These are phyloP conservation scores for Eutrema japonicum DNA, from an alignment of 345 rosid genomes.

Conservation along the genomic window DNA sequence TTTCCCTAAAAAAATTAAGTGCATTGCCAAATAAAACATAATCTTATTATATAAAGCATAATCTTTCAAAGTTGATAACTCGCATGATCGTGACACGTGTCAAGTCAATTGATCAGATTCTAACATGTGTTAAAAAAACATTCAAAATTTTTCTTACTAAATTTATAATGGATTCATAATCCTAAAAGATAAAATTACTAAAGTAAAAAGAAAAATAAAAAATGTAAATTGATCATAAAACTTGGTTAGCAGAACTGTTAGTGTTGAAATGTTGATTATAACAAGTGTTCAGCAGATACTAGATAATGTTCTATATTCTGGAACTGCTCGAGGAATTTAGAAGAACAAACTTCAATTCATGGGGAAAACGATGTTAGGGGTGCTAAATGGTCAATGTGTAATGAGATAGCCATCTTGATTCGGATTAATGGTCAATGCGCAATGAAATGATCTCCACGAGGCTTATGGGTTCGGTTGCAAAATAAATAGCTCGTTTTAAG, in stretches of 20 bases:
- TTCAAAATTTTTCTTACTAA: too few relatives aligned
- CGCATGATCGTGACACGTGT: too few relatives aligned
- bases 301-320: background rate
- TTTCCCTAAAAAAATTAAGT: too few relatives aligned
- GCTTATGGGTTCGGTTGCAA: background rate
- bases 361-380: background rate
- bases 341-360: background rate
- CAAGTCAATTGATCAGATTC: too few relatives aligned
- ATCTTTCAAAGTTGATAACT: too few relatives aligned
- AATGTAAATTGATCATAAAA: too few relatives aligned
- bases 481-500: background rate
- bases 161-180: too few relatives aligned
- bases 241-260: background rate
- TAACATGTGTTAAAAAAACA: too few relatives aligned
- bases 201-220: too few relatives aligned
- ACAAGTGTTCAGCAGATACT: background rate
- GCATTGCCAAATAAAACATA: too few relatives aligned
- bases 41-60: too few relatives aligned
- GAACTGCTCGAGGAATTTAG: background rate
- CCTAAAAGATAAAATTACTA: too few relatives aligned
- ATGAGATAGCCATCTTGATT: background rate
- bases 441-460: constrained; percentile 3
- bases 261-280: constrained; percentile 15
- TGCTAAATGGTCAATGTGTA: background rate
- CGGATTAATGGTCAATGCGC: constrained; percentile 10